These are phyloP conservation scores for Spergularia bocconei DNA, from an alignment of 148 eudicot species.

Conservation along the genomic window DNA sequence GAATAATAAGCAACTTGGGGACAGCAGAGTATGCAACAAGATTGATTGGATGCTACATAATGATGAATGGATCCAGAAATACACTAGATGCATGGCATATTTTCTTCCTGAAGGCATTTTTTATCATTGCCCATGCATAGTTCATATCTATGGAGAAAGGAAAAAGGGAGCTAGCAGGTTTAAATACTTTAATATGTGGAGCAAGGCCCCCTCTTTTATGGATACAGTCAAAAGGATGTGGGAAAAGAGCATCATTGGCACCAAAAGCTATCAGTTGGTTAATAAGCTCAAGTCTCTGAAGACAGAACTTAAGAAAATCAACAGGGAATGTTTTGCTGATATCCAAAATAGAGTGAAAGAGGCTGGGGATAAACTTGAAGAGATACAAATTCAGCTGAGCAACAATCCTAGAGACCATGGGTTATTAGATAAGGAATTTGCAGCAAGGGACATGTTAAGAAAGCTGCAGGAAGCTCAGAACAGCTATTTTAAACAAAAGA, in stretches of 20 bases:
- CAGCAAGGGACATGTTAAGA: not conserved
- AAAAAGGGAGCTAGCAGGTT: not conserved
- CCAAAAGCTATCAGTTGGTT: not conserved
- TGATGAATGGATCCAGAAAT: not conserved
- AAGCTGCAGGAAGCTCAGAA: not conserved
- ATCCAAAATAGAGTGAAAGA: not conserved
- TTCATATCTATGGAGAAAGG: not conserved
- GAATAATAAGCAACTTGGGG: not conserved
- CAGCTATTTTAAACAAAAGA: not conserved
- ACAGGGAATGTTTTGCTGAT: not conserved
- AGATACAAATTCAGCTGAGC: not conserved
- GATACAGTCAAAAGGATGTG: not conserved
- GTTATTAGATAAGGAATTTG: not conserved
- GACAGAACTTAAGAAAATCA: no score
- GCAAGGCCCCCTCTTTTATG: not conserved
- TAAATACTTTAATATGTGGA: conserved; percentile 13
- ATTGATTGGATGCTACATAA: not conserved
- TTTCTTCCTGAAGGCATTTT: not conserved
- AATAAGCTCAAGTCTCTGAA: not conserved
- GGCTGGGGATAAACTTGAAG: not conserved
- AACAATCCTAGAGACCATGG: not conserved
- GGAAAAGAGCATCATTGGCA: not conserved
- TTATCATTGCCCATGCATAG: not conserved
- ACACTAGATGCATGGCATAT: not conserved
- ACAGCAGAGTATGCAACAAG: not conserved